These are phyloP conservation scores for Fusarium verrucosum DNA, from an alignment of 2,329 filamentous ascomycete genomes.

Conservation along the genomic window DNA sequence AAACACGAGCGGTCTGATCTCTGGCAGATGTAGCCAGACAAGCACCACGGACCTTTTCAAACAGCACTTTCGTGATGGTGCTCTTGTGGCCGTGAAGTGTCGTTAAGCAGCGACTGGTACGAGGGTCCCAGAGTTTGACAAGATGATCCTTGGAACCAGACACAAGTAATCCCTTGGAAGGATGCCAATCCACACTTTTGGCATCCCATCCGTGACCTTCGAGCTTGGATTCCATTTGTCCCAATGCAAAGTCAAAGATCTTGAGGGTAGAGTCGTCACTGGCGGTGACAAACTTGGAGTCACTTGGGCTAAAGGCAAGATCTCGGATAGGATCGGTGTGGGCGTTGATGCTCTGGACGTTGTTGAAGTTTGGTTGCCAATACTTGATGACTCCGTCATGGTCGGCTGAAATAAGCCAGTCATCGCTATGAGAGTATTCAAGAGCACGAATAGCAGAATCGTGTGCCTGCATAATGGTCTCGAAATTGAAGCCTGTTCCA, in stretches of 20 bases:
- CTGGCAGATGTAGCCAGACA: conserved; percentile 92
- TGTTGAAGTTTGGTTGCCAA: conserved; percentile 99
- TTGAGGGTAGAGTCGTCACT: conserved; percentile 93
- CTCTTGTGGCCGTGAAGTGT: conserved; percentile 98
- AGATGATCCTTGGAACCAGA: conserved; percentile 98
- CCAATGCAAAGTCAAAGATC: conserved; percentile 94
- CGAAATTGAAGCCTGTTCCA: conserved; percentile 98
- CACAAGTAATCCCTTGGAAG: conserved; percentile 89
- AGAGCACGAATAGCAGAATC: conserved; percentile 85
- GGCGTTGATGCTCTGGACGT: conserved; percentile 92
- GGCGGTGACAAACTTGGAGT: conserved; percentile 95
- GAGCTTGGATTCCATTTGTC: conserved; percentile 82
- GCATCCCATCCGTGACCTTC: conserved; percentile 98
- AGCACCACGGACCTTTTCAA: conserved; percentile 84
- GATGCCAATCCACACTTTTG: conserved; percentile 97
- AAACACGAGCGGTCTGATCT: conserved; percentile 91
- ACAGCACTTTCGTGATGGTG: conserved; percentile 90
- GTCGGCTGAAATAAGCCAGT: conserved; percentile 96
- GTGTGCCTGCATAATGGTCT: conserved; percentile 98
- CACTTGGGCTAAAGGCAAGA: conserved; percentile 90
- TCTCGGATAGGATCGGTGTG: conserved; percentile 91
- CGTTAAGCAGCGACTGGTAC: conserved; percentile 86
- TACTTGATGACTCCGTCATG: conserved; percentile 97
- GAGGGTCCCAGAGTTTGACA: conserved; percentile 98
- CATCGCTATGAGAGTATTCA: conserved; percentile 92